phyloP scores from a whole-genome alignment of 306 rosid genomes.

The Quercus parvula region DNA sequence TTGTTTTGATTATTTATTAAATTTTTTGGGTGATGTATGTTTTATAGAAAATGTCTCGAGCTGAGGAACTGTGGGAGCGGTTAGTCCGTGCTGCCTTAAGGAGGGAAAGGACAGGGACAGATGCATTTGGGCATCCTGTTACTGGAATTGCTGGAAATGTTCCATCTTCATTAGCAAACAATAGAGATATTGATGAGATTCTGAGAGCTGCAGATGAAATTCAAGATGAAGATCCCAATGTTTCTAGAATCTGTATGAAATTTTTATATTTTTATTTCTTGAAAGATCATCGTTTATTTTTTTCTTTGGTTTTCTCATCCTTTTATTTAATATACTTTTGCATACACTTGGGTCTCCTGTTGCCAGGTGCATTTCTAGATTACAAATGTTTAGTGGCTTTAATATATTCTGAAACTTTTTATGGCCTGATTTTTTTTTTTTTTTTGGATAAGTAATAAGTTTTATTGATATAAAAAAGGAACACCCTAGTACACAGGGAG shows the following conservation, averaged over 20 bases:
- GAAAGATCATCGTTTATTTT: not conserved
- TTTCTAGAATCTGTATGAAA: constrained; percentile 74
- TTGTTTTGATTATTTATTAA: not conserved
- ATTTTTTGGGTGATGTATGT: not conserved
- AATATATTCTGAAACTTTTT: not conserved
- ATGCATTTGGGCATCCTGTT: constrained; percentile 59
- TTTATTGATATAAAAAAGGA: no score
- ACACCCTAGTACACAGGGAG: no score
- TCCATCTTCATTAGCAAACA: constrained; percentile 88
- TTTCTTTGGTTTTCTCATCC: not conserved
- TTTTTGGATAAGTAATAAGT: no score
- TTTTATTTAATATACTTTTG: not conserved
- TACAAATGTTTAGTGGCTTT: not conserved
- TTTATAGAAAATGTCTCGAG: constrained; percentile 63
- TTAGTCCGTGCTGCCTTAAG: constrained; percentile 79
- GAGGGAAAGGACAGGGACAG: constrained; percentile 75
- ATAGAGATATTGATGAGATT: constrained; percentile 94
- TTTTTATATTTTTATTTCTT: not conserved
- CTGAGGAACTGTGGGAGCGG: constrained; percentile 85
- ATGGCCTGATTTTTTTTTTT: no score
- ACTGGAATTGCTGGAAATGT: constrained; percentile 83
- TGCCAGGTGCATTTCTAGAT: not conserved
- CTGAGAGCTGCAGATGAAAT: constrained; percentile 95
- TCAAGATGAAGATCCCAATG: constrained; percentile 79
- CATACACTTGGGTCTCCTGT: not conserved